Conservation (phyloP, 768 basidiomycete species). For the Rhizopogon rudus region DNA sequence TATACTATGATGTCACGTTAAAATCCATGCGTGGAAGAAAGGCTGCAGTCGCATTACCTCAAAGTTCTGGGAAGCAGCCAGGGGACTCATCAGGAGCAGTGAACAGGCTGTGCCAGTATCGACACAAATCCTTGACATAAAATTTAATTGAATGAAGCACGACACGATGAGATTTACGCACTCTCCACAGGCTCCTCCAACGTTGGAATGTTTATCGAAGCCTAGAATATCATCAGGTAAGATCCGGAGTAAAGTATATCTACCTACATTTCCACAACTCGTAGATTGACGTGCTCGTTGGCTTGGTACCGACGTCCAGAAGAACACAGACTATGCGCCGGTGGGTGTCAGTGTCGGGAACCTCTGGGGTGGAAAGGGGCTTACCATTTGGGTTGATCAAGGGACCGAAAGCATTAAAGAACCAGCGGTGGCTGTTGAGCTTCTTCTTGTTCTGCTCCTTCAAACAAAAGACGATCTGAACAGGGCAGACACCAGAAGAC, state of each 20-base stretch:
- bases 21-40: not conserved
- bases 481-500: conserved; percentile 66
- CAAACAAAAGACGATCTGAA: conserved; percentile 86
- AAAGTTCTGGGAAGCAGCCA: conserved; percentile 94
- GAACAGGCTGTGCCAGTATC: conserved; percentile 73
- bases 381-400: conserved; percentile 78
- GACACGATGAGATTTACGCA: conserved; percentile 26
- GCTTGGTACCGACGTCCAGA: conserved; percentile 94
- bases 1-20: conserved; percentile 49
- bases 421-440: conserved; percentile 94
- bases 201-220: conserved; percentile 79
- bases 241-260: not conserved
- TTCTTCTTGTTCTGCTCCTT: conserved; percentile 99
- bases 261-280: conserved; percentile 87
- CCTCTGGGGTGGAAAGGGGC: conserved; percentile 1
- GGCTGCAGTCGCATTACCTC: conserved; percentile 42
- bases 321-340: conserved; percentile 70
- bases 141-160: not conserved
- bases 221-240: conserved; percentile 21
- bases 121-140: conserved; percentile 61
- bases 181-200: conserved; percentile 97
- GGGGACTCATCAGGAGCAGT: conserved; percentile 65
- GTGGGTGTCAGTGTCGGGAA: conserved; percentile 1
- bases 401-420: conserved; percentile 94
- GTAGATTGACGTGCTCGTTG: conserved; percentile 91